Percentiles rank a stretch among this genome's conserved stretches.
These are phyloP conservation scores for Chlorella sp. DNA, from an alignment of 139 green algal genomes.

Conservation along the genomic window DNA sequence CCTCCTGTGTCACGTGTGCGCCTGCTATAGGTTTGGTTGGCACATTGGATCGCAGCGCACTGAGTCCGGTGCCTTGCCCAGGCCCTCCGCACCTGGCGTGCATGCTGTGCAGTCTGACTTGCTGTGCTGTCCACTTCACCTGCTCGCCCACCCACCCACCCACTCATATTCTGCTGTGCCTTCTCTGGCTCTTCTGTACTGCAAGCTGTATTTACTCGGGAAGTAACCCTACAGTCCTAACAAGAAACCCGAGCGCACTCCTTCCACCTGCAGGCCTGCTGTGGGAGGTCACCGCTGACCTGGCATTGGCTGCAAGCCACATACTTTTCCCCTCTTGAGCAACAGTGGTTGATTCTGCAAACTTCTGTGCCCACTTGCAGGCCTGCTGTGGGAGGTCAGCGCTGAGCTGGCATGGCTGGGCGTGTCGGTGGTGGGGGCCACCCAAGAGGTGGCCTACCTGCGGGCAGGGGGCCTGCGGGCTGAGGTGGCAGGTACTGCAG, in stretches of 20 bases:
- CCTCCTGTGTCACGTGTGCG: background rate
- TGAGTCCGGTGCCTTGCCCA: too few species aligned
- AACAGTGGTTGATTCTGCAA: too few species aligned
- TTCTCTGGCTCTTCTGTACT: background rate
- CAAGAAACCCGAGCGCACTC: too few species aligned
- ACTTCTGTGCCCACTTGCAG: slow-evolving; percentile 11
- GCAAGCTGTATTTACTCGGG: too few species aligned
- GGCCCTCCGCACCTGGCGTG: background rate
- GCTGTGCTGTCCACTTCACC: background rate
- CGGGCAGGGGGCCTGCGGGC: slow-evolving; percentile 31
- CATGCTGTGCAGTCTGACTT: background rate
- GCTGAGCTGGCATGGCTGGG: slow-evolving; percentile 54
- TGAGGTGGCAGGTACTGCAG: slow-evolving; percentile 43
- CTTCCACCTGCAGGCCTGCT: too few species aligned
- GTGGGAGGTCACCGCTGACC: too few species aligned
- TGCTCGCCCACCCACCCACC: background rate
- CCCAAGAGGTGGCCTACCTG: slow-evolving; percentile 72
- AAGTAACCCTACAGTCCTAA: too few species aligned
- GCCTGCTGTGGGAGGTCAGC: slow-evolving; percentile 42
- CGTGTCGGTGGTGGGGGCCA: slow-evolving; percentile 68
- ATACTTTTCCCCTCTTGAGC: too few species aligned
- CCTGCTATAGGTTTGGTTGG: too few species aligned
- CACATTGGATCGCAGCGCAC: too few species aligned
- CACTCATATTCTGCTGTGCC: background rate
- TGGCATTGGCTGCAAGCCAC: too few species aligned